Conservation (phyloP, 176 grass and related monocot genomes). For the Zoysia pacifica region DNA sequence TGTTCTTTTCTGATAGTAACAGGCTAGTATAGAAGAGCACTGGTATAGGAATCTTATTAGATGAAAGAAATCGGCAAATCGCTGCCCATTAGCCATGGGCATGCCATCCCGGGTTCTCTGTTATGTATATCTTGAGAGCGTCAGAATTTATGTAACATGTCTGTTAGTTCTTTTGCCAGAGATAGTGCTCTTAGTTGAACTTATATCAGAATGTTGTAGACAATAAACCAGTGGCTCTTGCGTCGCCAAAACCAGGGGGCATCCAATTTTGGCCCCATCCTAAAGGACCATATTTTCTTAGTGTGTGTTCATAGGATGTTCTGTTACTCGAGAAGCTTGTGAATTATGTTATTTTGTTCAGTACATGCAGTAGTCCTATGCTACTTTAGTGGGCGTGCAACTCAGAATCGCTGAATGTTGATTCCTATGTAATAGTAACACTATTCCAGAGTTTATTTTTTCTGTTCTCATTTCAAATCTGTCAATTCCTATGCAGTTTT, state of each 20-base stretch:
- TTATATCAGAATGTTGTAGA: constrained; percentile 39
- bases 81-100: constrained; percentile 30
- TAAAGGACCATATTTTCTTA: constrained; percentile 2
- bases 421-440: too few species aligned
- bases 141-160: constrained; percentile 42
- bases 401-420: too few species aligned
- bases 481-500: too few species aligned
- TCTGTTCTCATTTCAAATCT: too few species aligned
- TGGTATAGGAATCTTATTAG: constrained; percentile 59
- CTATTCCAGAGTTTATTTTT: too few species aligned
- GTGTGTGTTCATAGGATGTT: neutral
- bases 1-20: constrained; percentile 55
- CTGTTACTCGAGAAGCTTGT: neutral
- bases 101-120: neutral
- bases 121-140: constrained; percentile 4
- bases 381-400: neutral
- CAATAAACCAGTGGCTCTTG: constrained; percentile 41
- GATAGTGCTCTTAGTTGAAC: constrained; percentile 15
- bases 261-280: neutral
- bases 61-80: constrained; percentile 14
- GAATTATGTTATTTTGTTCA: neutral
- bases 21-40: constrained; percentile 56
- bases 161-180: constrained; percentile 47
- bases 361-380: neutral
- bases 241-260: constrained; percentile 23